Percentiles rank a stretch among this genome's conserved stretches.
Conservation (phyloP, 257 asterid genomes). For the Vinca minor region DNA sequence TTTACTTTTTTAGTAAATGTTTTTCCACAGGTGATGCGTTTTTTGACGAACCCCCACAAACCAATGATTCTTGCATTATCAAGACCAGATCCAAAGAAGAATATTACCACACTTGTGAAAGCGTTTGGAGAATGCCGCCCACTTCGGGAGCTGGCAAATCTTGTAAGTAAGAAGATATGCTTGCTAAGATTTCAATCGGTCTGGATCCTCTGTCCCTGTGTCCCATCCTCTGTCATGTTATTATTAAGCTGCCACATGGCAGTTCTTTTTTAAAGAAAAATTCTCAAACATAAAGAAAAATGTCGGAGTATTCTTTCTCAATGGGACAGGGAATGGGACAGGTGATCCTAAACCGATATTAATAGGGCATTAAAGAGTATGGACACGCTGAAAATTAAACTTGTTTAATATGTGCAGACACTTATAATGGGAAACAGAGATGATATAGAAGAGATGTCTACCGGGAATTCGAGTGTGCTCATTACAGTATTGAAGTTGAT, state of each 20-base stretch:
- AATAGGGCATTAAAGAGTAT: neutral
- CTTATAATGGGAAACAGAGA: slow-evolving; percentile 88
- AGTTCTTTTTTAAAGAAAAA: no score
- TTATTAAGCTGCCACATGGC: no score
- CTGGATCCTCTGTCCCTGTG: no score
- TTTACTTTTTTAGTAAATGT: slow-evolving; percentile 3
- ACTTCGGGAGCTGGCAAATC: slow-evolving; percentile 73
- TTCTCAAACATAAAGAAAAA: no score
- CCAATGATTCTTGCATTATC: slow-evolving; percentile 83
- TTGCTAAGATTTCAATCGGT: no score
- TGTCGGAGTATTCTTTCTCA: no score
- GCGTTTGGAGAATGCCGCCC: slow-evolving; percentile 87
- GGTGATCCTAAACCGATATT: no score
- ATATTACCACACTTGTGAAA: slow-evolving; percentile 61
- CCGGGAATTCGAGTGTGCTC: slow-evolving; percentile 58
- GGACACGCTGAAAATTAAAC: neutral
- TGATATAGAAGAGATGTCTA: slow-evolving; percentile 71
- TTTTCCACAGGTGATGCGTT: slow-evolving; percentile 59
- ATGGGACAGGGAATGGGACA: no score
- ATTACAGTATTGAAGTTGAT: slow-evolving; percentile 60
- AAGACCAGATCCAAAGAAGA: slow-evolving; percentile 83
- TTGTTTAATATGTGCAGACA: slow-evolving; percentile 34
- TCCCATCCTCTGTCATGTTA: no score
- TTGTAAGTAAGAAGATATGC: slow-evolving; percentile 35
- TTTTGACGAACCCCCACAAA: slow-evolving; percentile 77